phyloP scores from a whole-genome alignment of 768 basidiomycete species.

The Psilocybe azurescens region DNA sequence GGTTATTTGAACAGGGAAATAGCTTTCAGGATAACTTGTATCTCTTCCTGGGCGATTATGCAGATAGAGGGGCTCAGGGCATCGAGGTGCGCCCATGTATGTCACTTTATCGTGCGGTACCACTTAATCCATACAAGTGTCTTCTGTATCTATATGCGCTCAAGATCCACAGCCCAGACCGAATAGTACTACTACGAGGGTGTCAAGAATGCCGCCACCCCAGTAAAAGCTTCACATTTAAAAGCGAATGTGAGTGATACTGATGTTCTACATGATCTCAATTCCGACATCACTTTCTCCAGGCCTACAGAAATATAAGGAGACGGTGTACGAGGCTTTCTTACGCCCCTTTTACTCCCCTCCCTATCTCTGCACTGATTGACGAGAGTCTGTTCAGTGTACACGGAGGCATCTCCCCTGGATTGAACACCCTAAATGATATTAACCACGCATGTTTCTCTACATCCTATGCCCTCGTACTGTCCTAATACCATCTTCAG shows the following conservation, averaged over 20 bases:
- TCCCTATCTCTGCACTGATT: constrained; percentile 91
- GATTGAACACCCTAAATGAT: constrained; percentile 80
- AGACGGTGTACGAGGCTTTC: constrained; percentile 88
- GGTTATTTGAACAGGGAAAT: constrained; percentile 95
- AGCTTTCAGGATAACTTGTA: constrained; percentile 82
- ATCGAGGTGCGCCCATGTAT: constrained; percentile 46
- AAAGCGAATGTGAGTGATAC: constrained; percentile 81
- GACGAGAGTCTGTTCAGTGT: constrained; percentile 97
- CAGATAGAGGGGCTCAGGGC: constrained; percentile 94
- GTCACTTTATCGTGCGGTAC: background rate
- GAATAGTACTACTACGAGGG: constrained; percentile 85
- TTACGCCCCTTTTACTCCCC: constrained; percentile 87
- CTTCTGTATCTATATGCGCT: constrained; percentile 91
- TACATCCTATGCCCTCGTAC: background rate
- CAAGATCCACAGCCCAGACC: constrained; percentile 88
- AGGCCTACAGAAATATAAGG: constrained; percentile 93
- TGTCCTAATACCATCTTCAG: constrained; percentile 40
- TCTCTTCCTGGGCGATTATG: constrained; percentile 96
- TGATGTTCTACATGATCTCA: background rate
- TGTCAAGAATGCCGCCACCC: constrained; percentile 98
- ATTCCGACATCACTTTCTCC: background rate
- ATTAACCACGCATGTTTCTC: constrained; percentile 23
- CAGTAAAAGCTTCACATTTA: constrained; percentile 98
- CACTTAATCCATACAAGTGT: constrained; percentile 52
- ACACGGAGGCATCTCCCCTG: constrained; percentile 94